Base-by-base conservation (phyloP, 768 basidiomycete species). In the Phanerochaete sordida region DNA sequence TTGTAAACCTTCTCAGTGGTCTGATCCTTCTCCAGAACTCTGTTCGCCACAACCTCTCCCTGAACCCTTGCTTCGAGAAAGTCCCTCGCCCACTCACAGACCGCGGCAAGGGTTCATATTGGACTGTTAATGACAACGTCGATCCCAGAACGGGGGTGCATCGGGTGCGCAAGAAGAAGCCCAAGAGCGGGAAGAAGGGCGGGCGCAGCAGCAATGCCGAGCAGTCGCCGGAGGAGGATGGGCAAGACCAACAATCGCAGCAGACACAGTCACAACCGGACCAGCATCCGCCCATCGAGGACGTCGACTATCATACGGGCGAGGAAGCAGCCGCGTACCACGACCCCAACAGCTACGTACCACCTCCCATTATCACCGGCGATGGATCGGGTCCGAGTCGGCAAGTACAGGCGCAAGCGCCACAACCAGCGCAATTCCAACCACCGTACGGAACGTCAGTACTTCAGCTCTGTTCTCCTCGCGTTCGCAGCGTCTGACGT, bases 1-100 rank as follows among this genome's bases (percentile, higher is more conserved):
- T 69, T 68, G 31, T 51, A 66, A 69, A 66, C 67, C 26, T 15
- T 27, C 68, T 66, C 63, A 69, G 56, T n/a, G 69, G 62, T 64
- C 59, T 59, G 44, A 67, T 35, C 6, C n/a, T 44, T 56, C 45
- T 68, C 16, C 68, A 94, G 92, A 94, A 94, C 70, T 93, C 92
- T 44, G 91, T 94, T 64, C 88, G 92, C 50, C 92, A 94, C 73
- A 94, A 94, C 67, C 82, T 94, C 26, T 94, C 92, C 6, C 79
- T 94, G 62, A 94, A 94, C 65, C 91, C 92, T 54, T 94, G 91
- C 69, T 94, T 94, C 67, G 90, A 93, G 74, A 94, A 94, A 73
- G 89, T 93, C 4, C 87, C 92, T 2, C 88, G 92, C n/a, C 92
- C 92, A 13, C 82, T 94, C 65, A 94, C 92, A 6, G 92, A 94